These are phyloP conservation scores for Cladosporium sp. DNA, from an alignment of 2,329 filamentous ascomycete genomes.

Conservation along the genomic window DNA sequence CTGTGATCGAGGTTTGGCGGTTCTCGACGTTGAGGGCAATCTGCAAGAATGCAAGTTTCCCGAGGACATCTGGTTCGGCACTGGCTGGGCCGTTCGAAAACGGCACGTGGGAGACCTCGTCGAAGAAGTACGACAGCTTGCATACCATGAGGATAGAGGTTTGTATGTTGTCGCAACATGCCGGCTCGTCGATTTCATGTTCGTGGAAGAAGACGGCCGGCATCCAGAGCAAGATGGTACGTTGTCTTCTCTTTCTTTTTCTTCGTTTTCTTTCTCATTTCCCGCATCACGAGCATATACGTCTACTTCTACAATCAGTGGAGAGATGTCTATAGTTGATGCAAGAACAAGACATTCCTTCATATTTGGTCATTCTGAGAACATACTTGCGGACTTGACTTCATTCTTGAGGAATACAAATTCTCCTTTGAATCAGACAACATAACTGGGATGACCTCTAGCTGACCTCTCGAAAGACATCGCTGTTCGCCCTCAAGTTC, in stretches of 20 bases:
- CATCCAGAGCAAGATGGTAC: constrained; percentile 69
- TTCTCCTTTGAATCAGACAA: not conserved
- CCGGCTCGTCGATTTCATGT: constrained; percentile 64
- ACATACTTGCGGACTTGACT: not conserved
- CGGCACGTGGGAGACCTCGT: constrained; percentile 52
- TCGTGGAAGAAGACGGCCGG: constrained; percentile 82
- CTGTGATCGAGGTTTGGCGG: constrained; percentile 63
- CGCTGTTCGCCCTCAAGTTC: constrained; percentile 60
- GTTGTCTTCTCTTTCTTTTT: constrained; percentile 4
- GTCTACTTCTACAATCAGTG: constrained; percentile 18
- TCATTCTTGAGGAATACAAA: constrained; percentile 14
- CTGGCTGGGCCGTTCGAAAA: constrained; percentile 71
- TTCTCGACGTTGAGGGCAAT: constrained; percentile 48
- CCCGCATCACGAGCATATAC: constrained; percentile 26
- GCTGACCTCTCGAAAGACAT: constrained; percentile 40
- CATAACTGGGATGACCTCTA: too few species aligned
- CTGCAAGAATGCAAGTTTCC: constrained; percentile 72
- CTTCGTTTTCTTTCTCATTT: not conserved
- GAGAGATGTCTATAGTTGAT: constrained; percentile 27
- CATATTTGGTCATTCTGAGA: not conserved
- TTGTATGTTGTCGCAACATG: constrained; percentile 75
- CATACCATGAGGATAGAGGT: constrained; percentile 70
- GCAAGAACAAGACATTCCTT: constrained; percentile 18
- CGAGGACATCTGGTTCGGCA: constrained; percentile 62
- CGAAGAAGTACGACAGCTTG: constrained; percentile 65